These are phyloP conservation scores for Coemansia sp. DNA, from an alignment of 371 early-diverging fungal genomes.

Conservation along the genomic window DNA sequence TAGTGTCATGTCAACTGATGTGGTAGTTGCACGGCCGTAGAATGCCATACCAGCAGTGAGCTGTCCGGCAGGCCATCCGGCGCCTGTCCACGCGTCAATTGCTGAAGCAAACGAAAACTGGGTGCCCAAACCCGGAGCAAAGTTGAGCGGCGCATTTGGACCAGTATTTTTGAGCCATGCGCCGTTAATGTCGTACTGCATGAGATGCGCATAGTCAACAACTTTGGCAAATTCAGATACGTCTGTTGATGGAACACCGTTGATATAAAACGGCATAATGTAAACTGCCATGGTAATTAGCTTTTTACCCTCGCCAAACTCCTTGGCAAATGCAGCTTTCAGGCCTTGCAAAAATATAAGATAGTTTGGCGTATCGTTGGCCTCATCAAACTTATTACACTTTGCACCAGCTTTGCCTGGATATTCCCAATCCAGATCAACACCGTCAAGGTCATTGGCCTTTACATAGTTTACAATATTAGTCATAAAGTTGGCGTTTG, in stretches of 20 bases:
- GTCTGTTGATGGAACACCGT: conserved; percentile 56
- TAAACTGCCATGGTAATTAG: conserved; percentile 71
- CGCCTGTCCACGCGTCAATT: conserved; percentile 49
- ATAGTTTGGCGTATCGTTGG: conserved; percentile 65
- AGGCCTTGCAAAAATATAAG: conserved; percentile 62
- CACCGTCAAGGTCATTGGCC: conserved; percentile 46
- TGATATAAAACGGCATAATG: conserved; percentile 60
- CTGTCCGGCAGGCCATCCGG: conserved; percentile 63
- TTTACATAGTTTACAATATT: conserved; percentile 57
- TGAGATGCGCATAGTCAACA: conserved; percentile 67
- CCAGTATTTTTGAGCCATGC: conserved; percentile 63
- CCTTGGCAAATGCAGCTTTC: conserved; percentile 58
- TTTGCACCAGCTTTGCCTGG: conserved; percentile 68
- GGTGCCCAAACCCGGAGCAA: conserved; percentile 54
- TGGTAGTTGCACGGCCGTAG: conserved; percentile 66
- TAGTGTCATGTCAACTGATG: conserved; percentile 55
- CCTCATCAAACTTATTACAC: conserved; percentile 59
- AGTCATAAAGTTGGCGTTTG: conserved; percentile 60
- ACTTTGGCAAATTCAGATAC: conserved; percentile 62
- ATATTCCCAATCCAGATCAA: conserved; percentile 73
- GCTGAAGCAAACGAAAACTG: conserved; percentile 38
- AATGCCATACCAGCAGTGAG: conserved; percentile 65
- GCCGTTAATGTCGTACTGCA: conserved; percentile 66
- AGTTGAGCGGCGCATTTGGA: conserved; percentile 65
- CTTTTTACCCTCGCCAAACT: conserved; percentile 59